Base-by-base conservation (phyloP, 495 filamentous ascomycete genomes). In the Hypoxylon subgilvum region DNA sequence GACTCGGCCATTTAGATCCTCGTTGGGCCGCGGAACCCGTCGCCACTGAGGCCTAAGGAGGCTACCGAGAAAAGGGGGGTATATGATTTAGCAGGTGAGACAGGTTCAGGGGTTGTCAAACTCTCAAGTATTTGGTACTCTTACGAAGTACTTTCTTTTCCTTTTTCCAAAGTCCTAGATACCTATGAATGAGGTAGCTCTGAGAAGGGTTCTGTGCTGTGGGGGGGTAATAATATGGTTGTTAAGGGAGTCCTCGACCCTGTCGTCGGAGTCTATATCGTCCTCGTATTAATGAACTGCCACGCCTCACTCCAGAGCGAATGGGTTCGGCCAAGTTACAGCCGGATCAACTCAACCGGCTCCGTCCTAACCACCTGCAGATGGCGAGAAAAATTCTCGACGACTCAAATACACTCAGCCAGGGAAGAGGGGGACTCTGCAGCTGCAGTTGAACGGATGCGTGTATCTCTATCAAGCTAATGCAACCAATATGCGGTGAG, bases 211-310 rank as follows among this genome's bases (percentile, higher is more conserved):
- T n/a, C 18, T 14, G 44, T 52, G 25, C 42, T 40, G 49, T 46
- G 53, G 54, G 38, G n/a, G 48, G 54, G 53, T 54, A 35, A 58
- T 64, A 63, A 30, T 48, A 57, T 14, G 35, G 18, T 21, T 49
- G 40, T 56, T 57, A 63, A 63, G 59, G 19, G 38, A n/a, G 45
- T 39, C 8, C 6, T 53, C 45, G 56, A 61, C 61, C 61, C 56
- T 65, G 61, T 61, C 61, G 56, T 55, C 55, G 55, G 38, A 39
- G 42, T 31, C 67, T 69, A 69, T 69, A 69, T 64, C 53, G 45
- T 44, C 38, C 30, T 49, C 35, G 40, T 65, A 65, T 67, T 67
- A 67, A 57, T 61, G 50, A 52, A 38, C 40, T 34, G 50, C 45
- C 59, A 62, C 54, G 52, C 66, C 42, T 64, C 57, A 16, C 57